A percentile compares a stretch with the other conserved stretches of the same genome.
Evolutionary conservation across 805 yeast genomes (phyloP).

Genomic region (Candida maesae): DNA sequence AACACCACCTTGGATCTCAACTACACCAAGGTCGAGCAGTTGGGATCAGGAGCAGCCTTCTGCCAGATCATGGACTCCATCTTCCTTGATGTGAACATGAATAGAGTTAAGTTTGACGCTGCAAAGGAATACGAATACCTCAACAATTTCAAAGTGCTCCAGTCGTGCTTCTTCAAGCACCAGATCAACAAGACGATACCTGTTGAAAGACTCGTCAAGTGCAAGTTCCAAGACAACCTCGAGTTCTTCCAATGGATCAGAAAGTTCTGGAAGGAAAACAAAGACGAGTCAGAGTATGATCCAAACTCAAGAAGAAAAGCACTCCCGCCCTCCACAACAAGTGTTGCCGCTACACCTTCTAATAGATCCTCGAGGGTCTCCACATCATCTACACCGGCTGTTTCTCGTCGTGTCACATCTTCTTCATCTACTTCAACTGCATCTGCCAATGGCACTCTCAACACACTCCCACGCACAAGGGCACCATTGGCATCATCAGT

Average conservation of each 20-base stretch:
- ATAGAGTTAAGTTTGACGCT: slow-evolving; percentile 68
- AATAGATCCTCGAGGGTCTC: slow-evolving; percentile 3
- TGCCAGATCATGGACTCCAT: slow-evolving; percentile 90
- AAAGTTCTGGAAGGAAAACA: slow-evolving; percentile 73
- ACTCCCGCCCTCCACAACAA: slow-evolving; percentile 15
- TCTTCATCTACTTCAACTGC: slow-evolving; percentile 13
- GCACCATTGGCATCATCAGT: slow-evolving; percentile 4
- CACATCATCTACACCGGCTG: slow-evolving; percentile 2
- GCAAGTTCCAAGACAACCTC: slow-evolving; percentile 89
- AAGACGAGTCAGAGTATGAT: slow-evolving; percentile 68
- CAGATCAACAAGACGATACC: slow-evolving; percentile 70
- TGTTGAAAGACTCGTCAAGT: slow-evolving; percentile 77
- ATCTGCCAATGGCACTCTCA: too few relatives aligned
- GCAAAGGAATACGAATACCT: slow-evolving; percentile 71
- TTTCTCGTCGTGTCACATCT: slow-evolving; percentile 11
- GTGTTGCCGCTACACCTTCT: slow-evolving; percentile 1
- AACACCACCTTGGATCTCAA: slow-evolving; percentile 63
- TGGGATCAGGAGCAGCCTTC: slow-evolving; percentile 95
- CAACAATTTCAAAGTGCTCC: slow-evolving; percentile 81
- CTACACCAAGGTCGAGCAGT: slow-evolving; percentile 79
- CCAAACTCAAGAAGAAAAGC: slow-evolving; percentile 53
- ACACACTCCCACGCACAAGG: slow-evolving; percentile 14
- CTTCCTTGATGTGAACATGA: slow-evolving; percentile 77
- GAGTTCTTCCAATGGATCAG: slow-evolving; percentile 94
- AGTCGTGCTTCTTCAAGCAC: slow-evolving; percentile 70